These are phyloP conservation scores for Dothideomycetidae sp. DNA, from an alignment of 2,329 filamentous ascomycete species.

Conservation along the genomic window DNA sequence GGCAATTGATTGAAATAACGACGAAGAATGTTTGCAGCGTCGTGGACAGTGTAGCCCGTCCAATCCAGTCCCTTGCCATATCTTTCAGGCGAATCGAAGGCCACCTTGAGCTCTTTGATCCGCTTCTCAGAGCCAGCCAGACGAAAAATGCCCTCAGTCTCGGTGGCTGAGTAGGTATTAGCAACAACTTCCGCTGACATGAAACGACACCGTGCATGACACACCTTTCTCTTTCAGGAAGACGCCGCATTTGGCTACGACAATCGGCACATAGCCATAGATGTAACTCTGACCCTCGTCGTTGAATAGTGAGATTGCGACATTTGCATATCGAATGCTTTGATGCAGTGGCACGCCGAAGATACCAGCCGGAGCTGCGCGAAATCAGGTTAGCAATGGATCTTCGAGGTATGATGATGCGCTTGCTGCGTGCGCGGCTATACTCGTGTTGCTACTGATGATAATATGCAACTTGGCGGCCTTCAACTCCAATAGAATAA, in stretches of 20 bases:
- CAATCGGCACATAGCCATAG: constrained; percentile 95
- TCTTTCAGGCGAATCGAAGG: constrained; percentile 86
- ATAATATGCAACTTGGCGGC: too few species aligned
- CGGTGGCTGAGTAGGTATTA: constrained; percentile 51
- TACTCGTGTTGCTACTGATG: too few species aligned
- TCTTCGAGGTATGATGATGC: too few species aligned
- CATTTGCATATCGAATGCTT: constrained; percentile 95
- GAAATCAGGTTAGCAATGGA: background rate
- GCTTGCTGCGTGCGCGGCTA: too few species aligned
- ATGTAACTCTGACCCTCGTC: constrained; percentile 90
- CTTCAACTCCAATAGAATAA: background rate
- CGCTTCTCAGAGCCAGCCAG: constrained; percentile 92
- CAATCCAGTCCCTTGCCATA: constrained; percentile 96
- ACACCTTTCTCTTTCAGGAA: constrained; percentile 95
- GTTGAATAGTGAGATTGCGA: constrained; percentile 90
- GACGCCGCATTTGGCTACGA: constrained; percentile 95
- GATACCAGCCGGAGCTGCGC: constrained; percentile 50
- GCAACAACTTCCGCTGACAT: background rate
- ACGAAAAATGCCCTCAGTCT: constrained; percentile 91
- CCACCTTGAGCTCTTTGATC: constrained; percentile 85
- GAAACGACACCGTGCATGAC: constrained; percentile 19
- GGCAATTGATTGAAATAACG: constrained; percentile 93
- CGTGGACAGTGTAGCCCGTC: constrained; percentile 95
- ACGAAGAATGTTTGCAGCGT: constrained; percentile 90
- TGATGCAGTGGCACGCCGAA: constrained; percentile 87